Evolutionary conservation across 352 stramenopile genomes (phyloP).

Genomic region (Globisporangium cystogenes): DNA sequence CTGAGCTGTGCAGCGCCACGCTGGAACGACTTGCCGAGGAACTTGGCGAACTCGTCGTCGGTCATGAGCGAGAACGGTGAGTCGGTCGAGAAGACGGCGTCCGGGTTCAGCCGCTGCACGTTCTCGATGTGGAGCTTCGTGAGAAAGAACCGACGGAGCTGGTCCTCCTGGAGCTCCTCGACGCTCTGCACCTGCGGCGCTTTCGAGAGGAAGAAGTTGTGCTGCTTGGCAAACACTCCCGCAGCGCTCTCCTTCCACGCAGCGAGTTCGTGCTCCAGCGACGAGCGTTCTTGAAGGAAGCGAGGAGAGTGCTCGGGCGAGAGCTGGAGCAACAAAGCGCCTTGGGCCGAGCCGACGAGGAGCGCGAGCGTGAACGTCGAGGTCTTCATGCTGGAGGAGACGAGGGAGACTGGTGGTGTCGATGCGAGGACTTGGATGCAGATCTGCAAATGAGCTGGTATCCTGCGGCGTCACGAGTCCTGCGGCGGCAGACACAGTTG

Average conservation of each 20-base stretch:
- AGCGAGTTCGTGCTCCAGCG: conserved; percentile 32
- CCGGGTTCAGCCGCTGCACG: conserved; percentile 41
- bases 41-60: conserved; percentile 54
- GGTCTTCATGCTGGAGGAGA: conserved; percentile 28
- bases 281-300: conserved; percentile 38
- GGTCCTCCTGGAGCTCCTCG: conserved; percentile 22
- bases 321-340: conserved; percentile 14
- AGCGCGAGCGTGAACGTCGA: conserved; percentile 20
- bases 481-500: background rate
- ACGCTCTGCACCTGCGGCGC: conserved; percentile 4
- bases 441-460: conserved; percentile 26
- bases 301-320: conserved; percentile 26
- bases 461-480: too few relatives aligned
- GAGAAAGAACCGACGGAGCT: conserved; percentile 54
- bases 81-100: conserved; percentile 58
- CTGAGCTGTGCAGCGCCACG: conserved; percentile 8
- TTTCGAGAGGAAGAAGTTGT: conserved; percentile 29
- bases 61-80: conserved; percentile 73
- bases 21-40: conserved; percentile 38
- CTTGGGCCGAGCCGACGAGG: conserved; percentile 13
- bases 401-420: background rate
- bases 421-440: conserved; percentile 11
- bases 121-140: conserved; percentile 55
- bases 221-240: conserved; percentile 38
- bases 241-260: conserved; percentile 47